Evolutionary conservation across 192 early-diverging fungal genomes (phyloP), one percentile per base, ranked within the genome.

Genomic region (Coemansia sp.): DNA sequence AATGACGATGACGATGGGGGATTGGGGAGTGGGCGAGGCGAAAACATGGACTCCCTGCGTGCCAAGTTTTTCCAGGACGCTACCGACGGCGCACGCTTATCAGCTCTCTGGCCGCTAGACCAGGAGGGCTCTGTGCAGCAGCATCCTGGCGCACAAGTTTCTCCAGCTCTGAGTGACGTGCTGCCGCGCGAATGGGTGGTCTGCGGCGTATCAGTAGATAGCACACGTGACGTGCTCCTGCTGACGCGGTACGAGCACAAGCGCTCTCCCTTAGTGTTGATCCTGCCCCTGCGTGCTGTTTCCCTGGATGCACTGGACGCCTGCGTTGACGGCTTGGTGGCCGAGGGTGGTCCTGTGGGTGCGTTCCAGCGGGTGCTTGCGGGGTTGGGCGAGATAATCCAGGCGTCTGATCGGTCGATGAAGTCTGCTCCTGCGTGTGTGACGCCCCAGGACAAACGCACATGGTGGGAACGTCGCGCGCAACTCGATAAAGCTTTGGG

Each of bases 401-500:
- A 63, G 9, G 69, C 61, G 21, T 94, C 88, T 42, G 86, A 91
- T 48, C 59, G 79, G n/a, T 88, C 90, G 0, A 86, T 90, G 53
- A 79, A 78, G 62, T 66, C 58, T 7, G 79, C 82, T 9, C 69
- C 67, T 38, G 59, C 49, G 24, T 82, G 74, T 55, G 43, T 59
- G 24, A 84, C 81, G 0, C 82, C 80, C 12, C 69, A 82, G 7
- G 87, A 93, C 39, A 91, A 91, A 53, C 66, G 76, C 9, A 55
- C 73, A 21, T 99, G 96, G 96, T 96, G 93, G 93, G 81, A 75
- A 41, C 69, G 61, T 8, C 80, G 96, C 19, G 73, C 83, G n/a
- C 54, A 56, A 21, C 61, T 98, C 15, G 93, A 99, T 68, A 61
- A 64, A 3, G 81, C 82, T 22, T 55, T 99, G 38, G 80, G 85